A percentile compares a stretch with the other conserved stretches of the same genome.
Evolutionary conservation across 108 stramenopile genomes (phyloP).

Genomic region (Conticribra weissflogii): DNA sequence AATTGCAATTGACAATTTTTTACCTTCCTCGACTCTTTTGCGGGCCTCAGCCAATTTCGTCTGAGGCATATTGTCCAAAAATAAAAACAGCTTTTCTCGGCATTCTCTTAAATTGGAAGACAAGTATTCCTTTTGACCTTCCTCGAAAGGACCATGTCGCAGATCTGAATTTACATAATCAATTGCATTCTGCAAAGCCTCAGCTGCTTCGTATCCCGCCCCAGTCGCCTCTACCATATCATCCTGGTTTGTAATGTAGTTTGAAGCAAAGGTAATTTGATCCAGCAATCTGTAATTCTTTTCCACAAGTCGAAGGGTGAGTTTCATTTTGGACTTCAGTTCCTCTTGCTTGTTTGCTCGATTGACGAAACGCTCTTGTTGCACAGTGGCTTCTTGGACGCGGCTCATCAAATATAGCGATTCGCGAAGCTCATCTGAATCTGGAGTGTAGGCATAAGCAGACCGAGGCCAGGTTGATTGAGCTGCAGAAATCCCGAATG

Average conservation of each 20-base stretch:
- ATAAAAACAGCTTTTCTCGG: slow-evolving; percentile 60
- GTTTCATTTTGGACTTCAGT: slow-evolving; percentile 66
- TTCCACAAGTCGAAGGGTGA: slow-evolving; percentile 66
- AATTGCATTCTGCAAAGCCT: slow-evolving; percentile 69
- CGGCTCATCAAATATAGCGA: slow-evolving; percentile 69
- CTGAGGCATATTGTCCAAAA: slow-evolving; percentile 60
- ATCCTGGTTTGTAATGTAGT: slow-evolving; percentile 39
- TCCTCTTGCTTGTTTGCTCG: slow-evolving; percentile 46
- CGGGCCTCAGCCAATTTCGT: slow-evolving; percentile 56
- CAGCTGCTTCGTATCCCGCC: slow-evolving; percentile 67
- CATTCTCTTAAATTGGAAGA: slow-evolving; percentile 43
- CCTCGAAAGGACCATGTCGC: slow-evolving; percentile 40
- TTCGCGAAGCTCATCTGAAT: slow-evolving; percentile 62
- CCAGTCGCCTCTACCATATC: slow-evolving; percentile 54
- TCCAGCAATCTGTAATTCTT: slow-evolving; percentile 69
- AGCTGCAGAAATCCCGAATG: no score
- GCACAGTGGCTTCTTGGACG: slow-evolving; percentile 77
- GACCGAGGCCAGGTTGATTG: slow-evolving; percentile 11
- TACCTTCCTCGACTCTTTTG: slow-evolving; percentile 62
- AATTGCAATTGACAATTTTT: neutral
- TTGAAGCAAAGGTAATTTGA: slow-evolving; percentile 64
- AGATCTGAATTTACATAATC: slow-evolving; percentile 60
- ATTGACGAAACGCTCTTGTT: slow-evolving; percentile 69
- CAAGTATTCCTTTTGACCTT: slow-evolving; percentile 59
- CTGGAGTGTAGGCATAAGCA: slow-evolving; percentile 62